Conservation (phyloP, 306 rosid genomes). For the Pyrus pyrifolia region DNA sequence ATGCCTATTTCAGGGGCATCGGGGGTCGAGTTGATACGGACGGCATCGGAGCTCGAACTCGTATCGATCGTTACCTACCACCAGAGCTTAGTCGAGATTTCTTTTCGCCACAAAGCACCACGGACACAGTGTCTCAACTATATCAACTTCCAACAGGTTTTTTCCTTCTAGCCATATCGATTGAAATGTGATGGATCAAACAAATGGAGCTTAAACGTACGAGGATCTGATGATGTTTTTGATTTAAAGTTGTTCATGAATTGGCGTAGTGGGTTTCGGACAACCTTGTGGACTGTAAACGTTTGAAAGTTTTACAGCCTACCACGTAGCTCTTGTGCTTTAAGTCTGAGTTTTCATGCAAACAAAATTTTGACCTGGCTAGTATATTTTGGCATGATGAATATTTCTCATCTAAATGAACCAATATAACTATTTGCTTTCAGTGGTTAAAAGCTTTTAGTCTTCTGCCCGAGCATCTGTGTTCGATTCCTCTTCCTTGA, state of each 20-base stretch:
- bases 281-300: neutral
- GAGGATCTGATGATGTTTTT: neutral
- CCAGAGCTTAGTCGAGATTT: constrained; percentile 72
- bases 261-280: neutral
- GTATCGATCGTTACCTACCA: constrained; percentile 48
- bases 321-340: neutral
- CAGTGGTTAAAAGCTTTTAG: neutral
- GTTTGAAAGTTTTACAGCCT: neutral
- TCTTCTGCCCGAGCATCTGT: neutral
- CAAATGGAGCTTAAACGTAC: neutral
- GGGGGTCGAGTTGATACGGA: constrained; percentile 67
- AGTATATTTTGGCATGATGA: too few relatives aligned
- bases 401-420: too few relatives aligned
- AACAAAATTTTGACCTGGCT: too few relatives aligned
- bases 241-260: neutral
- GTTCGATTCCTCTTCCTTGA: too few relatives aligned
- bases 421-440: too few relatives aligned
- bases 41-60: constrained; percentile 76
- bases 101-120: constrained; percentile 83
- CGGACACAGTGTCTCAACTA: constrained; percentile 66
- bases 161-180: constrained; percentile 41
- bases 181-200: neutral
- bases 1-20: constrained; percentile 68
- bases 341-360: too few relatives aligned
- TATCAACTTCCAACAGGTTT: constrained; percentile 50